phyloP scores from a whole-genome alignment of 352 stramenopile species.

The Phytophthora multivora region DNA sequence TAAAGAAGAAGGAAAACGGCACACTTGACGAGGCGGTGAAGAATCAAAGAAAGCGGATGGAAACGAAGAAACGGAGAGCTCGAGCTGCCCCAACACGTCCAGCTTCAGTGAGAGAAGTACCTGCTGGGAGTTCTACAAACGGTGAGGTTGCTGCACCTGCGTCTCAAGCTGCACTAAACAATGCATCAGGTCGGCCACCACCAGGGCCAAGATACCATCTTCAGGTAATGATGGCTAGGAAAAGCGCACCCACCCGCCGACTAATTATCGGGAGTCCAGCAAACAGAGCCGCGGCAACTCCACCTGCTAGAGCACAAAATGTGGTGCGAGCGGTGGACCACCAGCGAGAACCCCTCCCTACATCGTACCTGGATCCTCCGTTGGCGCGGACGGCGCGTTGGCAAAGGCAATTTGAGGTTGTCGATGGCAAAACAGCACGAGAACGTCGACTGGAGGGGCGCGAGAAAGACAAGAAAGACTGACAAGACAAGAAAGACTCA shows the following conservation, averaged over 20 bases:
- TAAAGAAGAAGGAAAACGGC: constrained; percentile 12
- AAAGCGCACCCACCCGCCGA: neutral
- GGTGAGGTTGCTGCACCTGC: no score
- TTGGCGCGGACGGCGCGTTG: constrained; percentile 1
- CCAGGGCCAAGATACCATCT: neutral
- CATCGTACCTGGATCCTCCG: neutral
- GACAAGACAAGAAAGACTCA: neutral
- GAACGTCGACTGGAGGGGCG: constrained; percentile 21
- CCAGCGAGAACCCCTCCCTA: neutral
- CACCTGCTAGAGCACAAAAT: neutral
- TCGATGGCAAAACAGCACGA: constrained; percentile 21
- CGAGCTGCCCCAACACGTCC: neutral
- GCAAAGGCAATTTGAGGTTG: constrained; percentile 23
- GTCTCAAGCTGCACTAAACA: no score
- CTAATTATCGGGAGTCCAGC: neutral
- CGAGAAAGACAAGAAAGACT: neutral
- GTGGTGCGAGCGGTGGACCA: neutral
- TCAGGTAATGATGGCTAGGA: neutral
- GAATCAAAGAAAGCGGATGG: constrained; percentile 1
- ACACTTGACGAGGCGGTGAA: neutral
- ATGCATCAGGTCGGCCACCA: no score
- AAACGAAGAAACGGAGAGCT: neutral
- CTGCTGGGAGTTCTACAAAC: no score
- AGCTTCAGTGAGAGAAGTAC: neutral
- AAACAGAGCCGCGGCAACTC: neutral